phyloP scores from a whole-genome alignment of 495 filamentous ascomycete species.

The Tuber melanosporum region DNA sequence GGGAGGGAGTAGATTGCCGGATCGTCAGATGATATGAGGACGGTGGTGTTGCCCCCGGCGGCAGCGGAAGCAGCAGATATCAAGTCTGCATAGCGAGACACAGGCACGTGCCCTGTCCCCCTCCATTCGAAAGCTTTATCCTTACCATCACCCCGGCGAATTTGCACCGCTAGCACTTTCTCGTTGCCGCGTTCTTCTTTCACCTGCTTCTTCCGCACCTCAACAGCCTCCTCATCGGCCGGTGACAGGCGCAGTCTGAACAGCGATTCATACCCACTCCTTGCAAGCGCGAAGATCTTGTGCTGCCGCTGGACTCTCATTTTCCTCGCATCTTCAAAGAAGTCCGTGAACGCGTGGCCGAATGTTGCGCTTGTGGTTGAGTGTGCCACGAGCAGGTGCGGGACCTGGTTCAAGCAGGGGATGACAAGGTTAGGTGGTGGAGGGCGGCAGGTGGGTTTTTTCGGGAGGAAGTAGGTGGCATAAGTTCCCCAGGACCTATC shows the following conservation, averaged over 20 bases:
- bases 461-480: conserved; percentile 57
- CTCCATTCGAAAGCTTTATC: conserved; percentile 58
- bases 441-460: conserved; percentile 52
- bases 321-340: conserved; percentile 48
- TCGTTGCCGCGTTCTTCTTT: conserved; percentile 41
- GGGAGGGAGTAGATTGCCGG: conserved; percentile 56
- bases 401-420: conserved; percentile 63
- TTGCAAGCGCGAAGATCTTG: conserved; percentile 56
- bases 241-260: conserved; percentile 55
- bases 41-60: background rate
- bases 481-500: conserved; percentile 61
- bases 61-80: conserved; percentile 9
- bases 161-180: conserved; percentile 58
- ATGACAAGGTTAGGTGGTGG: conserved; percentile 59
- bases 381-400: conserved; percentile 63
- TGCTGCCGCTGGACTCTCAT: conserved; percentile 49
- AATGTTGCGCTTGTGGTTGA: conserved; percentile 54
- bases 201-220: conserved; percentile 41
- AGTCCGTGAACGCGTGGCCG: conserved; percentile 51
- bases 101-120: conserved; percentile 61
- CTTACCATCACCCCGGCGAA: conserved; percentile 61
- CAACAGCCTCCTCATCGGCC: conserved; percentile 48
- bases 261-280: conserved; percentile 57
- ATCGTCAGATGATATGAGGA: conserved; percentile 66
- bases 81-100: conserved; percentile 52